Conservation (phyloP, 805 yeast genomes). For the Tetrapisispora namnaoensis region DNA sequence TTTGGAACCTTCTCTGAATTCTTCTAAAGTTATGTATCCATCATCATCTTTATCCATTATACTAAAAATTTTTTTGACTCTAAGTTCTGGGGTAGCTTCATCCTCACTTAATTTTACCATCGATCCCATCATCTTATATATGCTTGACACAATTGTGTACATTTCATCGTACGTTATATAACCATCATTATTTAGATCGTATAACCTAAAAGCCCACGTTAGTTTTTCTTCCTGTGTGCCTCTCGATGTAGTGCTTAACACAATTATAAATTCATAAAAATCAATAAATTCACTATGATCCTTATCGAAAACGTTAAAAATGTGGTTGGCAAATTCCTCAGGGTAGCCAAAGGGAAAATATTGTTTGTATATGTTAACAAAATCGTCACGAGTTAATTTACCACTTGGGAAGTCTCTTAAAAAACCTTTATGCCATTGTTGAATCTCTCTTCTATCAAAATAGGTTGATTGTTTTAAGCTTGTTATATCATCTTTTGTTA, state of each 20-base stretch:
- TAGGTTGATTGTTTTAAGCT: constrained; percentile 77
- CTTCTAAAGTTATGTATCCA: constrained; percentile 66
- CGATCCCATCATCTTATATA: constrained; percentile 91
- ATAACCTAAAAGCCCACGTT: constrained; percentile 80
- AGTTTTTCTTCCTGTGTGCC: constrained; percentile 80
- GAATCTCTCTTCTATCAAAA: constrained; percentile 87
- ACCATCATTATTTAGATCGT: constrained; percentile 78
- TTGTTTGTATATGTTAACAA: constrained; percentile 85
- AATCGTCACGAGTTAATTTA: constrained; percentile 75
- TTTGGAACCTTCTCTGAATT: constrained; percentile 73
- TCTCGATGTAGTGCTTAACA: constrained; percentile 75
- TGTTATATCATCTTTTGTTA: constrained; percentile 82
- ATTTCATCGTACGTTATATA: constrained; percentile 67
- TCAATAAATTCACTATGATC: constrained; percentile 75
- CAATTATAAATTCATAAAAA: constrained; percentile 85
- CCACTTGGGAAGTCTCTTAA: constrained; percentile 90
- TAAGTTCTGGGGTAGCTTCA: constrained; percentile 82
- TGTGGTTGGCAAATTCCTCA: constrained; percentile 75
- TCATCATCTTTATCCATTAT: constrained; percentile 62
- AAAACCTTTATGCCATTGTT: constrained; percentile 98
- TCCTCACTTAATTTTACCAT: constrained; percentile 85
- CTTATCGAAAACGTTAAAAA: constrained; percentile 81
- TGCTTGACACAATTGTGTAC: constrained; percentile 67
- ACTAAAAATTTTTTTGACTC: constrained; percentile 73
- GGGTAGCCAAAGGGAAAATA: constrained; percentile 99